These are phyloP conservation scores for Termitomyces sp. DNA, from an alignment of 768 basidiomycete genomes.

Conservation along the genomic window DNA sequence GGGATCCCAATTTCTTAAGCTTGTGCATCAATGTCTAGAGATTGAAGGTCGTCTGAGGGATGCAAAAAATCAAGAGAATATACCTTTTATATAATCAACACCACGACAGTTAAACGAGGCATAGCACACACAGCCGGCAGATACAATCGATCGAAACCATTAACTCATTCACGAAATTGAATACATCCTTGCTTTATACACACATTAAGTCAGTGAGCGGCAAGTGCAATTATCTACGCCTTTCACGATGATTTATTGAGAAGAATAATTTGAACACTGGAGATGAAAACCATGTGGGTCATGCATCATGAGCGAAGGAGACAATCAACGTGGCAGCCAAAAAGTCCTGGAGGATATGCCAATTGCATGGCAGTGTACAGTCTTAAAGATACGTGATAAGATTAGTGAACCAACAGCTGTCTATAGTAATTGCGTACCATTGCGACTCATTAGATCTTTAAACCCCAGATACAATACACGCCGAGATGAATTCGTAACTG, in stretches of 20 bases:
- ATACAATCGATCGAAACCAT: background rate
- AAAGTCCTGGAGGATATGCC: background rate
- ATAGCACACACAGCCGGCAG: background rate
- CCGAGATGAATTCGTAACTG: background rate
- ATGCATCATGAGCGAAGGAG: background rate
- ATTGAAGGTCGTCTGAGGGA: conserved; percentile 28
- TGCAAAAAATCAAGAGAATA: background rate
- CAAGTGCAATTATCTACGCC: background rate
- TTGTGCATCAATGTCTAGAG: conserved; percentile 33
- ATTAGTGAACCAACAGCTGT: background rate
- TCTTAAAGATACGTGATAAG: background rate
- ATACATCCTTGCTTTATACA: background rate
- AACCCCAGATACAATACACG: no score
- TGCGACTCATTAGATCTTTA: background rate
- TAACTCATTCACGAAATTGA: background rate
- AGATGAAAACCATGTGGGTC: background rate
- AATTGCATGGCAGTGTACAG: background rate
- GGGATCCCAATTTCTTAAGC: conserved; percentile 31
- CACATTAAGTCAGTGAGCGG: background rate
- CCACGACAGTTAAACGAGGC: background rate
- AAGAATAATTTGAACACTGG: background rate
- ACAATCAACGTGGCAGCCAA: background rate
- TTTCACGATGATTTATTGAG: background rate
- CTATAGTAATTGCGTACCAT: background rate
- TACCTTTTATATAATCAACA: background rate